phyloP scores from a whole-genome alignment of 2,329 filamentous ascomycete genomes.

The Myriosclerotinia duriaeana region DNA sequence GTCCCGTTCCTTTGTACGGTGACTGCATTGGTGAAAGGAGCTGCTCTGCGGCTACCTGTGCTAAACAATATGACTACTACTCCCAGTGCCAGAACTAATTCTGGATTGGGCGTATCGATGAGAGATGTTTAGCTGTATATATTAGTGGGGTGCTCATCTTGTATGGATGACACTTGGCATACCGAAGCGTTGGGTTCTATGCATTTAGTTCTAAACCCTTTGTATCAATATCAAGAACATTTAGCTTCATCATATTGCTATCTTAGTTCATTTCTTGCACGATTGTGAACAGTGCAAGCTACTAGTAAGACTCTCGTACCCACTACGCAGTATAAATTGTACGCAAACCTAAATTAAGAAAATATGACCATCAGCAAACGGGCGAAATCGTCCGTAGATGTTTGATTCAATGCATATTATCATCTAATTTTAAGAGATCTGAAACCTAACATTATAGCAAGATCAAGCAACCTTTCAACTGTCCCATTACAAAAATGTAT shows the following conservation, averaged over 20 bases:
- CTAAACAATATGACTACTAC: background rate
- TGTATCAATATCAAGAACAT: background rate
- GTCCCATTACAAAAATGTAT: background rate
- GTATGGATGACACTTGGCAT: background rate
- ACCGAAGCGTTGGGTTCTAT: background rate
- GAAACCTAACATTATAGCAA: background rate
- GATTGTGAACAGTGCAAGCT: background rate
- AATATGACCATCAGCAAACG: background rate
- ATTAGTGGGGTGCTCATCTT: background rate
- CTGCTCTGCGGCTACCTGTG: too few relatives aligned
- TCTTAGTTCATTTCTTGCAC: background rate
- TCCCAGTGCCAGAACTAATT: background rate
- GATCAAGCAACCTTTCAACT: background rate
- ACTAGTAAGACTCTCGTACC: too few relatives aligned
- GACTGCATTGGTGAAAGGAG: too few relatives aligned
- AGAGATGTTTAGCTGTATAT: background rate
- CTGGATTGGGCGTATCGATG: background rate
- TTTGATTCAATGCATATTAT: background rate
- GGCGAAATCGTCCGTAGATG: background rate
- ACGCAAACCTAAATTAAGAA: background rate
- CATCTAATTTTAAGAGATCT: background rate
- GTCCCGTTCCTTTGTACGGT: background rate
- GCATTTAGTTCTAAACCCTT: background rate
- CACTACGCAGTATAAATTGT: background rate
- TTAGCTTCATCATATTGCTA: background rate